Conservation (phyloP, 441 rosid genomes). For the Eruca vesicaria region DNA sequence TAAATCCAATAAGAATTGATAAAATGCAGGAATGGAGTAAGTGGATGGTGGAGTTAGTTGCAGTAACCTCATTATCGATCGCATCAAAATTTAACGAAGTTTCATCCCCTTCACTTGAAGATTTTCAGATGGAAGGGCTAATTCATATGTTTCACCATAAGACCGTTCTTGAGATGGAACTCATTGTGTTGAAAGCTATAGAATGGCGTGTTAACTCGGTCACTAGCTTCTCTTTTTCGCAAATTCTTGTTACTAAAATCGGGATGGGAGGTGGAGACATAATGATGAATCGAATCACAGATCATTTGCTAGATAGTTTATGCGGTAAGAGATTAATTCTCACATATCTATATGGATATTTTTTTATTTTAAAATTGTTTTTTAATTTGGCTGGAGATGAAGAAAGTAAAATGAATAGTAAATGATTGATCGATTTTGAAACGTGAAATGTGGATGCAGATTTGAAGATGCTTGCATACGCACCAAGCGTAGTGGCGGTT, state of each 20-base stretch:
- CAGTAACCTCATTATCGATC: conserved; percentile 62
- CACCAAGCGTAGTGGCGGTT: conserved; percentile 53
- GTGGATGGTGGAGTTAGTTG: conserved; percentile 73
- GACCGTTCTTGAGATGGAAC: conserved; percentile 60
- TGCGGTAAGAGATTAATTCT: conserved; percentile 45
- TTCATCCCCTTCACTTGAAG: conserved; percentile 41
- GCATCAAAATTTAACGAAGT: conserved; percentile 69
- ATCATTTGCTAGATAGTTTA: conserved; percentile 43
- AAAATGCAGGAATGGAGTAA: conserved; percentile 49
- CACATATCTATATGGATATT: background rate
- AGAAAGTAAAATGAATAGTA: background rate
- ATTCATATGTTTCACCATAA: conserved; percentile 51
- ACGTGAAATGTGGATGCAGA: conserved; percentile 35
- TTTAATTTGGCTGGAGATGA: background rate
- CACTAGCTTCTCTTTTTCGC: conserved; percentile 56
- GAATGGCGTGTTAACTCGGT: conserved; percentile 61
- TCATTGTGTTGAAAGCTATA: conserved; percentile 45
- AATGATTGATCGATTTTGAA: background rate
- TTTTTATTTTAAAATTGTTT: background rate
- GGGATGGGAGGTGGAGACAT: conserved; percentile 20
- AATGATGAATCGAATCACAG: conserved; percentile 32
- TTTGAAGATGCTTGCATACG: conserved; percentile 39
- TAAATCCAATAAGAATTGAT: no score
- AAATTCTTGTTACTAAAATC: conserved; percentile 34
- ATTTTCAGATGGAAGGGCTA: conserved; percentile 66